Percentiles rank a stretch among this genome's conserved stretches.
Evolutionary conservation across 2,329 filamentous ascomycete genomes (phyloP).

Genomic region (Cladophialophora yegresii): DNA sequence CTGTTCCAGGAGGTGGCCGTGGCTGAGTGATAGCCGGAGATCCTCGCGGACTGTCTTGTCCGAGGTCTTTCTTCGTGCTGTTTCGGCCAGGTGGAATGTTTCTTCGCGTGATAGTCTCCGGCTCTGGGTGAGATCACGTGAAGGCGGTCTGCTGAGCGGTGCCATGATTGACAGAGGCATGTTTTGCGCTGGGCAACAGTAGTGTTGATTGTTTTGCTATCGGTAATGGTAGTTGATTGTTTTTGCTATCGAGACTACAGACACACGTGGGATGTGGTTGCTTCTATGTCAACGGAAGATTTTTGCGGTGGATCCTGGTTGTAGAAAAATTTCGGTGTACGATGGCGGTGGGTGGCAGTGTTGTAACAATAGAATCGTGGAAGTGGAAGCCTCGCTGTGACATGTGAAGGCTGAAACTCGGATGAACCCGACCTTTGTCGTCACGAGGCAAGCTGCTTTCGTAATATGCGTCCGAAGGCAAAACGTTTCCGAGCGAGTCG

Average conservation of each 20-base stretch:
- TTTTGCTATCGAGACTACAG: neutral
- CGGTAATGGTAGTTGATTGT: conserved; percentile 1
- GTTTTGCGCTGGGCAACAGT: conserved; percentile 7
- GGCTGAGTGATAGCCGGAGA: conserved; percentile 35
- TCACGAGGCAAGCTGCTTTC: conserved; percentile 8
- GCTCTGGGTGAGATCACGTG: conserved; percentile 27
- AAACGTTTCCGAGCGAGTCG: conserved; percentile 20
- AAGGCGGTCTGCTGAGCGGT: conserved; percentile 30
- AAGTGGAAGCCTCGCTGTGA: conserved; percentile 10
- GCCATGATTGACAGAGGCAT: conserved; percentile 33
- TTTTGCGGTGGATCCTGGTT: conserved; percentile 17
- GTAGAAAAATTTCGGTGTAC: conserved; percentile 14
- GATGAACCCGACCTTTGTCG: conserved; percentile 24
- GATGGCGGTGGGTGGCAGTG: conserved; percentile 17
- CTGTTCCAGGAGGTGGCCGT: conserved; percentile 34
- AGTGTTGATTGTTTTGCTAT: neutral
- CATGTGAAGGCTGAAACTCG: conserved; percentile 23
- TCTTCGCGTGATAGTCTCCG: conserved; percentile 34
- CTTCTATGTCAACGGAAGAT: conserved; percentile 14
- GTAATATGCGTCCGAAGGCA: conserved; percentile 13
- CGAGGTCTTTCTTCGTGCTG: conserved; percentile 34
- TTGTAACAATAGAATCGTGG: conserved; percentile 21
- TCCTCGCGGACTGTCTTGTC: conserved; percentile 30
- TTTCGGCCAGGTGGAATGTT: conserved; percentile 34
- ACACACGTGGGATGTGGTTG: conserved; percentile 6